Conservation (phyloP, 1,284 basidiomycete genomes). For the Veloboletus limbatus region DNA sequence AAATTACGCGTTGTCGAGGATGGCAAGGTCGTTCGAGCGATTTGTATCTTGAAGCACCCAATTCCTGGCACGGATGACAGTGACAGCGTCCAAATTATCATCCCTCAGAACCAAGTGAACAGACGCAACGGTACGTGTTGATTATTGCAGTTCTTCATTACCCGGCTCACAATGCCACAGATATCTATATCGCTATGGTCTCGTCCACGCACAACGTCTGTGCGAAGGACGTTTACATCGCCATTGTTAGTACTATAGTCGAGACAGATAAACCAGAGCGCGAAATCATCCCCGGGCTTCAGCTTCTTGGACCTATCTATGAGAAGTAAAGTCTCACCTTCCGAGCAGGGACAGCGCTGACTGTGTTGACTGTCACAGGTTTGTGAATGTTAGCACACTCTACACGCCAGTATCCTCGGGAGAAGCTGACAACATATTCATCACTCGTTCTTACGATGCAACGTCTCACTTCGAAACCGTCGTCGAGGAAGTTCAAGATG, state of each 20-base stretch:
- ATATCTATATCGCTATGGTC: constrained; percentile 98
- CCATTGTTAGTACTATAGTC: constrained; percentile 98
- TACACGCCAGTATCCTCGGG: constrained; percentile 90
- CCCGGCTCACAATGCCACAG: constrained; percentile 41
- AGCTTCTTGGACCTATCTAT: constrained; percentile 89
- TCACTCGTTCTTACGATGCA: constrained; percentile 97
- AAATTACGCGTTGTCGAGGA: constrained; percentile 90
- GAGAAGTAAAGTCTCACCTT: constrained; percentile 69
- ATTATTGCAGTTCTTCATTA: constrained; percentile 6
- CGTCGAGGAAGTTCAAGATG: constrained; percentile 90
- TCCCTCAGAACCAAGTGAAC: constrained; percentile 97
- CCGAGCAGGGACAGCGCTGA: constrained; percentile 4
- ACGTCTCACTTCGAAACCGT: constrained; percentile 99
- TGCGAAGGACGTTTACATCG: constrained; percentile 91
- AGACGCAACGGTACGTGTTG: constrained; percentile 82
- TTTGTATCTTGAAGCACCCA: constrained; percentile 97
- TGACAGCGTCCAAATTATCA: constrained; percentile 96
- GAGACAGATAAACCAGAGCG: constrained; percentile 93
- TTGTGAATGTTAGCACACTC: constrained; percentile 84
- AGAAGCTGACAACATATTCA: constrained; percentile 84
- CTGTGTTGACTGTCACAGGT: constrained; percentile 49
- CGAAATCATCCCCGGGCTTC: constrained; percentile 89
- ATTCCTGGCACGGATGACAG: constrained; percentile 96
- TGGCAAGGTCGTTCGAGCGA: constrained; percentile 93
- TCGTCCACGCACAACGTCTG: constrained; percentile 98